Base-by-base conservation (phyloP, 2,329 filamentous ascomycete species). In the Stachybotrys chartarum region DNA sequence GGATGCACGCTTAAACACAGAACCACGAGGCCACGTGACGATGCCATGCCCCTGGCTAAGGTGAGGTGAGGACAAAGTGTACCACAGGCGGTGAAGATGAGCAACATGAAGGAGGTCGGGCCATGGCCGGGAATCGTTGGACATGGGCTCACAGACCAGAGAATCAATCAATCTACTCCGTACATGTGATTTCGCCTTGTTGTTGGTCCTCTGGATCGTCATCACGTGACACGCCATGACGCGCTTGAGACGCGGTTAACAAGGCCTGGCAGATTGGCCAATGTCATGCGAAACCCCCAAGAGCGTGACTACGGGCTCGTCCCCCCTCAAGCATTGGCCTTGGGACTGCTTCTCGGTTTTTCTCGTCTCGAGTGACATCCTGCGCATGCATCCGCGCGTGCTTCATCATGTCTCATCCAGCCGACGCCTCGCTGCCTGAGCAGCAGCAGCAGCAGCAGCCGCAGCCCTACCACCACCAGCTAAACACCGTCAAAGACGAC, bases 391-490 rank as follows among this genome's bases (percentile, higher is more conserved):
- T 42, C 35, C 35, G 35, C 35, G 10, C 35, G 10, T 6, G 35
- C 35, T 10, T 42, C 35, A 42, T 14, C 35, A 42, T 42, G 35
- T 42, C 35, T 42, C 35, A 42, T 42, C 35, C 35, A 14, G 10
- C 35, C 35, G 35, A 42, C 35, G 35, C 35, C 35, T 10, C 35
- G 35, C 35, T 42, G 35, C 35, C 35, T 10, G 35, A 42, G 10
- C 35, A 49, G 46, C 46, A 49, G 35, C 35, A 10, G 10, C 35
- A 42, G 10, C 35, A 49, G 46, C 46, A 49, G 35, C 35, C 3
- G 10, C 35, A 62, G 63, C 64, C 70, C 47, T 60, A 66, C 54
- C 66, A 68, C 60, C 71, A 68, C 56, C 67, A 67, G 59, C 69
- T 70, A 51, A 60, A 61, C 58, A 67, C 66, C 57, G 67, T 59